phyloP scores from a whole-genome alignment of 345 rosid genomes.

The Eucalyptus pumila region DNA sequence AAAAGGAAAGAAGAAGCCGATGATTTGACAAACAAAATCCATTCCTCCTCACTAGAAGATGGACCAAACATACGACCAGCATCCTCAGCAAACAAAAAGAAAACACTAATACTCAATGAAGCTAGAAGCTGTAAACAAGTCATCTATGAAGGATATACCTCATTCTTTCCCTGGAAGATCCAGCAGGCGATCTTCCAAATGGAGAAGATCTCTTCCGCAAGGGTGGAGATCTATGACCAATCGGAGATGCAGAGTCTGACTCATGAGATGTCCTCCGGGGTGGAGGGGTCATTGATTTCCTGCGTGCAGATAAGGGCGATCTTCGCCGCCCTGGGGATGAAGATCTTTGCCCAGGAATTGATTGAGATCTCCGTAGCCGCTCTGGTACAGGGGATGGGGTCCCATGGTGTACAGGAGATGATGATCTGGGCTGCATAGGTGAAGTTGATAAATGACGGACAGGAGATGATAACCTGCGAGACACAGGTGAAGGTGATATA shows the following conservation, averaged over 20 bases:
- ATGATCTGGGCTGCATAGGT: conserved; percentile 15
- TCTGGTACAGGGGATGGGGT: conserved; percentile 12
- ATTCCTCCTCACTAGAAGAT: background rate
- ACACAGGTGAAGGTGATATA: conserved; percentile 11
- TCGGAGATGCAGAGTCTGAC: conserved; percentile 40
- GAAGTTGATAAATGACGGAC: conserved; percentile 1
- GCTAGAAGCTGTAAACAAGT: background rate
- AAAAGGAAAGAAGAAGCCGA: background rate
- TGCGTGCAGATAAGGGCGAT: conserved; percentile 17
- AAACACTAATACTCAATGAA: background rate
- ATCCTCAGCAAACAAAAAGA: background rate
- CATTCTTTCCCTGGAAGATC: conserved; percentile 26
- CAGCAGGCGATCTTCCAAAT: conserved; percentile 21
- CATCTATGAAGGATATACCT: conserved; percentile 16
- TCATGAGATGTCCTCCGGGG: conserved; percentile 20
- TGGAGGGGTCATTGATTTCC: conserved; percentile 31
- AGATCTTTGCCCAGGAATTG: conserved; percentile 5
- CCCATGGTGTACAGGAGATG: conserved; percentile 15
- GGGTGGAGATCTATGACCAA: conserved; percentile 23
- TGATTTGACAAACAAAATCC: background rate
- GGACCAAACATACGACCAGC: background rate
- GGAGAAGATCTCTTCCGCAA: conserved; percentile 24
- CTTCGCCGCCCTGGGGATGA: conserved; percentile 6
- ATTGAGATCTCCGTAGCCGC: background rate
- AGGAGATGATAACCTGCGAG: conserved; percentile 22